Conservation (phyloP, 441 rosid species). For the Kokia cookei region DNA sequence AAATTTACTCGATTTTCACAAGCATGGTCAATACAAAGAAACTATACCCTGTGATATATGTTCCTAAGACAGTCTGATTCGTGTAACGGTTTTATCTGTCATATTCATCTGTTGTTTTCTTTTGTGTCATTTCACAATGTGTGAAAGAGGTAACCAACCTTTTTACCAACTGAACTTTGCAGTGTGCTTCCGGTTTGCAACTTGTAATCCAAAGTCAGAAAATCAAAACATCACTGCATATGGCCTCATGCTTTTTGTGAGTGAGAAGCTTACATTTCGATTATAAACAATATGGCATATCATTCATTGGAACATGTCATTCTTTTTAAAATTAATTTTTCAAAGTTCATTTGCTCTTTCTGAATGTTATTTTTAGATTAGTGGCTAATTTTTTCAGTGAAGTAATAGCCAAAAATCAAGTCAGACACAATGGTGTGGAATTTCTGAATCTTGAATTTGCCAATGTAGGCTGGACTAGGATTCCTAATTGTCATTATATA, state of each 20-base stretch:
- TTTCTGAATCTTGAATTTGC: slow-evolving; percentile 14
- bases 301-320: neutral
- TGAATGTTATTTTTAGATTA: neutral
- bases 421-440: neutral
- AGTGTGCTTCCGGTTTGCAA: slow-evolving; percentile 77
- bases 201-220: slow-evolving; percentile 63
- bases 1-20: neutral
- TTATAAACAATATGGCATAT: neutral
- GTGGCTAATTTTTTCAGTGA: neutral
- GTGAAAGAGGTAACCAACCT: neutral
- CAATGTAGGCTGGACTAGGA: slow-evolving; percentile 62
- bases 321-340: neutral
- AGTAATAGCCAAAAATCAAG: neutral
- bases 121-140: too few relatives aligned
- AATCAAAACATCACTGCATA: slow-evolving; percentile 90
- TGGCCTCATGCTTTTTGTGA: slow-evolving; percentile 83
- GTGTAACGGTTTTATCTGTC: neutral
- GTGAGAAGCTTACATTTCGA: slow-evolving; percentile 27
- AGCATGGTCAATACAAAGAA: neutral
- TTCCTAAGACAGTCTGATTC: neutral
- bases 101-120: neutral
- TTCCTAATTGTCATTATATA: slow-evolving; percentile 72
- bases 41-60: neutral
- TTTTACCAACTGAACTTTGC: slow-evolving; percentile 26
- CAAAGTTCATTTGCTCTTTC: neutral